Conservation (phyloP, 1,284 basidiomycete species). For the Ceratobasidium theobromae region DNA sequence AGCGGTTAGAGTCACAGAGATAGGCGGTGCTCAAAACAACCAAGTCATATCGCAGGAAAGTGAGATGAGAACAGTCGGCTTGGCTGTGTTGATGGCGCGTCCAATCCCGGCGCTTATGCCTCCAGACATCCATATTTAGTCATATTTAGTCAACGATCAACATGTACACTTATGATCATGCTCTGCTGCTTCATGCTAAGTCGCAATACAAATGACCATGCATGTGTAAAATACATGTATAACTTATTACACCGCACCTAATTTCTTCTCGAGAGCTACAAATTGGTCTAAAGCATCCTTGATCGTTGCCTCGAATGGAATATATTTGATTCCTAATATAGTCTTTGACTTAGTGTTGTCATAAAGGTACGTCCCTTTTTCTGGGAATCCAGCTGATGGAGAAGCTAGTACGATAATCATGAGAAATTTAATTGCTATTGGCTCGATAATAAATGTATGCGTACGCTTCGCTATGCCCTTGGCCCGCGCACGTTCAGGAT, state of each 20-base stretch:
- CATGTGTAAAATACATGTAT: too few species aligned
- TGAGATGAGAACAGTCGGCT: background rate
- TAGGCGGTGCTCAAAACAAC: background rate
- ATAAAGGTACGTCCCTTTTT: conserved; percentile 9
- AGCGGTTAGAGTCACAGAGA: background rate
- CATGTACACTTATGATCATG: too few species aligned
- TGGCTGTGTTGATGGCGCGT: background rate
- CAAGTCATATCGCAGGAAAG: background rate
- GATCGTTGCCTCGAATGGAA: conserved; percentile 24
- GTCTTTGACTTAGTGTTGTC: conserved; percentile 33
- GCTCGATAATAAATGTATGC: background rate
- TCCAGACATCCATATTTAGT: too few species aligned
- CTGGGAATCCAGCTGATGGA: conserved; percentile 20
- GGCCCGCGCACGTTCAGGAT: conserved; percentile 32
- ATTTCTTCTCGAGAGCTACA: conserved; percentile 28
- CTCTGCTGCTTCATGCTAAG: too few species aligned
- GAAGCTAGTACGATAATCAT: background rate
- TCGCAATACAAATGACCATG: too few species aligned
- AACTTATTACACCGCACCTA: background rate
- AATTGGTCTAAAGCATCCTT: conserved; percentile 31
- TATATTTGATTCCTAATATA: conserved; percentile 33
- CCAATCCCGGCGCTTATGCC: background rate
- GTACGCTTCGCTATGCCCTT: conserved; percentile 29
- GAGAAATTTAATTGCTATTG: too few species aligned
- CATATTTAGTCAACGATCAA: too few species aligned